Base-by-base conservation (phyloP, 352 stramenopile genomes). In the Phytophthora podocarpi region DNA sequence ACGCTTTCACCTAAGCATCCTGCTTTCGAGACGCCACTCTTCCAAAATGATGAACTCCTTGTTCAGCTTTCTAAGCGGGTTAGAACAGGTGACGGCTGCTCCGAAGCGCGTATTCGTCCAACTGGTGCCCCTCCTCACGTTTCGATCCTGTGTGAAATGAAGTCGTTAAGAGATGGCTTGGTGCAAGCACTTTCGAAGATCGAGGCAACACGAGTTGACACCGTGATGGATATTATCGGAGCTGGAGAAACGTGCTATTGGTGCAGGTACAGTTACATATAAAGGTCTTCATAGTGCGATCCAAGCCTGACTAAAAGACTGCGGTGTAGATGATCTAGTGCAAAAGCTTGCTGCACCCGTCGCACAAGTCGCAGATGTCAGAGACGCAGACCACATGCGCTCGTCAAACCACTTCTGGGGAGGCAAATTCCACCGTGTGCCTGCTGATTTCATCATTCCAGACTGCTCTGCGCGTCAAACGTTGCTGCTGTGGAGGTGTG, bases 211-310 rank as follows among this genome's bases (percentile, higher is more conserved):
- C 40, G 23, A 34, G 3, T 21, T 21, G 21, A 20, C 11, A 47
- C 40, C 13, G 42, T 49, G 11, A 24, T 41, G n/a, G 42, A 55
- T 18, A 63, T 63, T 31, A 35, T 62, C 16, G 1, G 54, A 55
- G 42, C 30, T 62, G 15, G 42, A 62, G 12, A 37, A 46, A 32
- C 40, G 39, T 7, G 52, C 31, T 31, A 60, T 52, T 23, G 52
- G 52, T 24, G 39, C 24, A 6, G 52, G 52, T 2, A 36, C 41
- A 27, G 42, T 49, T 8, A 54, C 42, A 3, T 52, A 46, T n/a
- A 40, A 60, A 10, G 40, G 32, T 0, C 28, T 60, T 2, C 15
- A 60, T 46, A 15, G 4, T 21, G 41, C 24, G 0, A 45, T 60
- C n/a, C 28, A 4, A 13, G 9, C 21, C 3, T 60, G 39, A n/a